Base-by-base conservation (phyloP, 2,329 filamentous ascomycete species). In the Neoscytalidium dimidiatum region DNA sequence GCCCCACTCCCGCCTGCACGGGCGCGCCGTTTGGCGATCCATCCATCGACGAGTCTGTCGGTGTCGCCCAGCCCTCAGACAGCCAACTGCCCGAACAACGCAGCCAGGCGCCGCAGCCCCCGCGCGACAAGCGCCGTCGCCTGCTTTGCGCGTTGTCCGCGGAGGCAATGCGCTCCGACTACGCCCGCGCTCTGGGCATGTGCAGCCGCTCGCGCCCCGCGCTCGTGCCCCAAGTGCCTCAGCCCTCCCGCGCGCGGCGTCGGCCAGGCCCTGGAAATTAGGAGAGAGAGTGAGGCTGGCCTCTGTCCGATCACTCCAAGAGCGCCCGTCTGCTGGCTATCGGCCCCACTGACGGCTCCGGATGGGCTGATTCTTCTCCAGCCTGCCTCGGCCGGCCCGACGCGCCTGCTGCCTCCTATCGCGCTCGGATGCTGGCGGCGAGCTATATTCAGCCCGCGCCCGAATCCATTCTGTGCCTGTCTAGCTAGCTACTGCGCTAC, bases 11-110 rank as follows among this genome's bases (percentile, higher is more conserved):
- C 35, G 38, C 46, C 46, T 49, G 46, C 46, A 49, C 46, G 46
- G 44, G 21, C 44, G 44, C 38, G 38, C 51, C 53, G 53, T 58
- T 58, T 58, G 53, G 53, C 53, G 53, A 58, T 58, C 53, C 52
- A 43, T 57, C 35, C 51, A 38, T 35, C 29, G 17, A 41, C 21
- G 17, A 58, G 53, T 58, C 53, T 35, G 53, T 58, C 53, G 53
- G 53, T 58, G 52, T 41, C 52, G 51, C 19, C 51, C 51, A 56
- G 33, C 51, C 51, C 33, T n/a, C n/a, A n/a, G n/a, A n/a, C n/a
- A n/a, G n/a, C n/a, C n/a, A n/a, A n/a, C n/a, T n/a, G n/a, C n/a
- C n/a, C n/a, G n/a, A n/a, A n/a, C n/a, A n/a, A n/a, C 23, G 26
- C 28, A 26, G 7, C 48, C 48, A 52, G 26, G n/a, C 48, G 26